These are phyloP conservation scores for Chlorella sorokiniana DNA, from an alignment of 139 green algal genomes.

Conservation along the genomic window DNA sequence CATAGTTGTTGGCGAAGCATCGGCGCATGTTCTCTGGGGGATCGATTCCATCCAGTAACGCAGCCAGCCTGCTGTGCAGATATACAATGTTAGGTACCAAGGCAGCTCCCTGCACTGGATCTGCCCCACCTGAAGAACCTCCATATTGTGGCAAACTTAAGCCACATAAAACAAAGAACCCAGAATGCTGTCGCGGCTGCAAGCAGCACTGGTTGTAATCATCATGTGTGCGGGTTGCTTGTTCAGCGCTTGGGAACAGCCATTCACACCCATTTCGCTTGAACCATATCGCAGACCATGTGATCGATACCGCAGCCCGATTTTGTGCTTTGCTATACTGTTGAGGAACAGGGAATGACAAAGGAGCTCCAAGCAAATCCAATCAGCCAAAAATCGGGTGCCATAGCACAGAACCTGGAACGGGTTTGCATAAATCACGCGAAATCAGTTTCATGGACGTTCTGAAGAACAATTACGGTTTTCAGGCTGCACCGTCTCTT, in stretches of 20 bases:
- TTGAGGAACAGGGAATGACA: conserved; percentile 87
- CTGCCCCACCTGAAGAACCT: conserved; percentile 65
- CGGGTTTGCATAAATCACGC: not conserved
- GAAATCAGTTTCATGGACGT: not conserved
- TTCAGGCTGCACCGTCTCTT: not conserved
- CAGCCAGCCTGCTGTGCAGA: conserved; percentile 39
- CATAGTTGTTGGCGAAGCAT: conserved; percentile 95
- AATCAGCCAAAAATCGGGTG: conserved; percentile 46
- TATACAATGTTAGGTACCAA: not conserved
- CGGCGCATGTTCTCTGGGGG: conserved; percentile 92
- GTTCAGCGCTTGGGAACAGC: no score
- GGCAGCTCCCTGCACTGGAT: not conserved
- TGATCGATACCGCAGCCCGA: conserved; percentile 41
- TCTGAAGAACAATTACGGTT: not conserved
- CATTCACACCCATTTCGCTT: conserved; percentile 10
- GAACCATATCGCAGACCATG: conserved; percentile 30
- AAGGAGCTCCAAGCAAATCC: conserved; percentile 77
- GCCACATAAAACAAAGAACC: conserved; percentile 94
- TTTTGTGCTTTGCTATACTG: conserved; percentile 59
- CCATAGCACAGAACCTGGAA: conserved; percentile 62
- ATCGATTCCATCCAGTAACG: conserved; percentile 82
- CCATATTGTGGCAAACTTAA: conserved; percentile 91
- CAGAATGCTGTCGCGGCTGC: conserved; percentile 74
- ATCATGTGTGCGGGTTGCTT: not conserved
- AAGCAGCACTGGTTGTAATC: not conserved